These are phyloP conservation scores for Inonotus obliquus DNA, from an alignment of 1,284 basidiomycete species.

Conservation along the genomic window DNA sequence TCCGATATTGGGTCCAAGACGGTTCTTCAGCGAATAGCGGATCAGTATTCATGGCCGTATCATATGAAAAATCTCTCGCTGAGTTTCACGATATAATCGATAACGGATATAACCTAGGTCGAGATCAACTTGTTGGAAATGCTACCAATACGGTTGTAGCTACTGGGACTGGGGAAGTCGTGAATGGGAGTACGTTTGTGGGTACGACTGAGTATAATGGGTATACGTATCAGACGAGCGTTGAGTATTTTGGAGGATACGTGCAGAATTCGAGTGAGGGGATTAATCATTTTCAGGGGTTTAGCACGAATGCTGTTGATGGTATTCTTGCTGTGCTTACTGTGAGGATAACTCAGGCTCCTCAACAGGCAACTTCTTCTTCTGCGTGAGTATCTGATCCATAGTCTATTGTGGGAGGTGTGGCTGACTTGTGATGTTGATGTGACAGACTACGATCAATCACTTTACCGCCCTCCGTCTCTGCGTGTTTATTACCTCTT, in stretches of 20 bases:
- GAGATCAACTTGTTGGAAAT: conserved; percentile 80
- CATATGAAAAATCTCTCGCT: conserved; percentile 65
- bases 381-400: conserved; percentile 5
- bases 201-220: conserved; percentile 51
- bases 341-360: conserved; percentile 52
- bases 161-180: conserved; percentile 42
- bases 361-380: conserved; percentile 8
- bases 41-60: conserved; percentile 81
- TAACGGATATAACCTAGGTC: conserved; percentile 60
- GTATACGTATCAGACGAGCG: conserved; percentile 70
- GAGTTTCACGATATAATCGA: conserved; percentile 50
- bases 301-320: conserved; percentile 70
- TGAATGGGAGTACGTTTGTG: conserved; percentile 52
- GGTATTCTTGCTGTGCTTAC: conserved; percentile 82
- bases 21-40: conserved; percentile 59
- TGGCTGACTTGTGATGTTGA: not conserved
- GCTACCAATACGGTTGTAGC: conserved; percentile 56
- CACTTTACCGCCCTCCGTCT: not conserved
- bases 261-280: conserved; percentile 63
- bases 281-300: conserved; percentile 74
- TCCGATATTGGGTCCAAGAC: conserved; percentile 87
- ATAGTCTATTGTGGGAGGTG: not conserved
- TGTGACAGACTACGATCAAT: conserved; percentile 2
- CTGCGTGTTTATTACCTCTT: conserved; percentile 1
- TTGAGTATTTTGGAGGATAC: conserved; percentile 64